These are phyloP conservation scores for Neurospora sp. DNA, from an alignment of 495 filamentous ascomycete genomes.

Conservation along the genomic window DNA sequence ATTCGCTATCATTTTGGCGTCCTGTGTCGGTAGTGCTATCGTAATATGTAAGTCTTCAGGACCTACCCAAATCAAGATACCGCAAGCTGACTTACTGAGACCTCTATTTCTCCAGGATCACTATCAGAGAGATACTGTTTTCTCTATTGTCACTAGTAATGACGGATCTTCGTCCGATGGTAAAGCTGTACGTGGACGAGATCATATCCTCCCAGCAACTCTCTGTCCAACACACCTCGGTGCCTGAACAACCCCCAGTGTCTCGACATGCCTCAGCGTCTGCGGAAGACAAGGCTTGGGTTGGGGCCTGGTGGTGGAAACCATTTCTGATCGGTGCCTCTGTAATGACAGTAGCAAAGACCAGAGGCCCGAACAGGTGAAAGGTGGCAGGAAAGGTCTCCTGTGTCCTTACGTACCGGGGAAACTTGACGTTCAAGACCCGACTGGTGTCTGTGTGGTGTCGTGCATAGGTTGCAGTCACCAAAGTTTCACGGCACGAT, in stretches of 20 bases:
- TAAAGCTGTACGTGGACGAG: not conserved
- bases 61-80: not conserved
- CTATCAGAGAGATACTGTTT: not conserved
- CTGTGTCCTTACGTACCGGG: not conserved
- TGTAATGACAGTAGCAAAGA: not conserved
- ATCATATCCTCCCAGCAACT: not conserved
- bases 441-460: not conserved
- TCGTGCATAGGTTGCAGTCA: not conserved
- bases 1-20: not conserved
- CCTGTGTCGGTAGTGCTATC: not conserved
- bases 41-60: not conserved
- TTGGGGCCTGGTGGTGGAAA: not conserved
- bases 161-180: not conserved
- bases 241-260: not conserved
- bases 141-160: not conserved
- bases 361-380: not conserved
- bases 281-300: not conserved
- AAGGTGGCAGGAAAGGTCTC: not conserved
- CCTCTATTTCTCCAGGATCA: not conserved
- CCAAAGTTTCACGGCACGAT: not conserved
- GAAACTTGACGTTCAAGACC: not conserved
- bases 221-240: not conserved
- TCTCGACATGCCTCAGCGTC: not conserved
- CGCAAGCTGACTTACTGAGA: not conserved
- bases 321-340: not conserved